Evolutionary conservation across 164 flowering plant species (phyloP).

Genomic region (Stephania yunnanensis): DNA sequence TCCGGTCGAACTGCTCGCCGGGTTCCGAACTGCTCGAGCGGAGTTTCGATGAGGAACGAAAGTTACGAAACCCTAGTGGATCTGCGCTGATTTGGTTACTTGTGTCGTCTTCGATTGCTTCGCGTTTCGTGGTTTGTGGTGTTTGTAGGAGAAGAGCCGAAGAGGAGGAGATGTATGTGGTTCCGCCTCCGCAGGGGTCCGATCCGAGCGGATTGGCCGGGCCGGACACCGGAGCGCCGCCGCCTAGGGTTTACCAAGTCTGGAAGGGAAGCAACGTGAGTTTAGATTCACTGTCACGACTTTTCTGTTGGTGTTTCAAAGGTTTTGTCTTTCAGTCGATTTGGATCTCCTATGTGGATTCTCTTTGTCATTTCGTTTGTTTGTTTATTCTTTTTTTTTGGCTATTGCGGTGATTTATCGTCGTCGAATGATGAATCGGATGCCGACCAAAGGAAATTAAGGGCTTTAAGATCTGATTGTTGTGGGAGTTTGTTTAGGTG

Average conservation of each 20-base stretch:
- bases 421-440: background rate
- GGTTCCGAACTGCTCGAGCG: background rate
- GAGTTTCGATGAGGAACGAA: background rate
- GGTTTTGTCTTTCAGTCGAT: background rate
- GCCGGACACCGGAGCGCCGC: constrained; percentile 31
- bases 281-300: background rate
- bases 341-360: background rate
- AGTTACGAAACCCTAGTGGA: background rate
- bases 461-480: background rate
- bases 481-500: background rate
- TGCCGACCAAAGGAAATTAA: background rate
- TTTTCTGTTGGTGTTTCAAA: too few species aligned
- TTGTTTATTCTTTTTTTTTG: background rate
- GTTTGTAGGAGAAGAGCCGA: background rate
- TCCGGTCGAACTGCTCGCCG: background rate
- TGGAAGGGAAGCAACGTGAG: constrained; percentile 98
- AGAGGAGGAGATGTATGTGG: constrained; percentile 54
- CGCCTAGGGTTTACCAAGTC: constrained; percentile 56
- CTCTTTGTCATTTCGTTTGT: background rate
- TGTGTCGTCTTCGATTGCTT: background rate
- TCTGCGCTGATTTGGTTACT: background rate
- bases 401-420: background rate
- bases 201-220: constrained; percentile 26
- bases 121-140: constrained; percentile 1
- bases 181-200: constrained; percentile 63